Evolutionary conservation across 164 flowering plant species (phyloP), one percentile per base, ranked within the genome.

Genomic region (Sedum album): DNA sequence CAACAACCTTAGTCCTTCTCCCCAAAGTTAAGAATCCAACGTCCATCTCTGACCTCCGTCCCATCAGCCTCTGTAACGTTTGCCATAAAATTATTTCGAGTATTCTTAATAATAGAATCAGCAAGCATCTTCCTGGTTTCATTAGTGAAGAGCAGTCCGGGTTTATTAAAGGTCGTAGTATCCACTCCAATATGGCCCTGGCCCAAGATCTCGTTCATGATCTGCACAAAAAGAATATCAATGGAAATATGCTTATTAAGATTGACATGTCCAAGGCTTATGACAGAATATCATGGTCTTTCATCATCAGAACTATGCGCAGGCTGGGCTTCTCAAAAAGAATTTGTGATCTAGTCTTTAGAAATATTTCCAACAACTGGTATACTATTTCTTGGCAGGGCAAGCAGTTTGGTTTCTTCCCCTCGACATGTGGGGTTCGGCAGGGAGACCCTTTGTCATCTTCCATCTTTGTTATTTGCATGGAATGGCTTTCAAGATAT

Each of bases 21-120:
- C 68, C 68, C 8, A 66, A 66, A 21, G 31, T 41, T 2, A 6
- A 9, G 6, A 3, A 41, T 11, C 36, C 68, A 21, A 2, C 20
- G 0, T 1, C 1, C 14, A 36, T 35, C 15, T 6, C 18, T n/a
- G 0, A 66, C 8, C 49, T 36, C 7, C 23, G 68, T 1, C 68
- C 68, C 39, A 66, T 66, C 18, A 31, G 42, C 9, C 51, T 66
- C 0, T 66, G 68, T 25, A 66, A 66, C 41, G 23, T 66, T 25
- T n/a, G 25, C 31, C 26, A 26, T 1, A 66, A 66, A 41, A 41
- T 66, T 4, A 66, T 66, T 21, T n/a, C 68, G 6, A 39, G 20
- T 5, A 35, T 66, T 2, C 28, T 66, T 4, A 23, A 5, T 4
- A 20, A 23, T 13, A 9, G 68, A 11, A 15, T 66, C 5, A 13